A percentile compares a stretch with the other conserved stretches of the same genome.
Conservation (phyloP, 106 monocot genomes). For the Posidonia australis region DNA sequence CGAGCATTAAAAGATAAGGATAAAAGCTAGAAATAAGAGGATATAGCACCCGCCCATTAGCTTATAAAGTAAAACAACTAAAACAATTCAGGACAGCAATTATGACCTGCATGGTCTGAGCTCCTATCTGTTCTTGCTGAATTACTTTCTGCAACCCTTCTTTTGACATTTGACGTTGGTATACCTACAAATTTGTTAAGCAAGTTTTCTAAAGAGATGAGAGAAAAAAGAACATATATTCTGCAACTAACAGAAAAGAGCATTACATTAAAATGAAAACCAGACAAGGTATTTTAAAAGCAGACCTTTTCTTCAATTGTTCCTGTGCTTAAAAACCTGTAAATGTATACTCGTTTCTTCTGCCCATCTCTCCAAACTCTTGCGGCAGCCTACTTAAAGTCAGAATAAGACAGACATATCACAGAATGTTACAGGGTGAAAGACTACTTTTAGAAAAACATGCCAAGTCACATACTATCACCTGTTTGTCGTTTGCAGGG, state of each 20-base stretch:
- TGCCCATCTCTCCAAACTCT: constrained; percentile 99
- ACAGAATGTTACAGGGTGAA: not conserved
- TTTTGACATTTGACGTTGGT: constrained; percentile 99
- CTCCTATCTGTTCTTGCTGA: constrained; percentile 57
- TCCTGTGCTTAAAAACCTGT: constrained; percentile 88
- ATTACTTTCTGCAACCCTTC: constrained; percentile 99
- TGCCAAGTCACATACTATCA: constrained; percentile 4
- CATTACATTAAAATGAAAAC: not conserved
- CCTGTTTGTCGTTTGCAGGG: constrained; percentile 99
- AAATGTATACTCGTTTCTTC: constrained; percentile 92
- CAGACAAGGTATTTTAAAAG: not conserved
- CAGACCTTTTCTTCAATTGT: constrained; percentile 98
- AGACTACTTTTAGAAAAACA: not conserved
- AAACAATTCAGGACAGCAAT: not conserved
- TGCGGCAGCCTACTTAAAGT: constrained; percentile 69
- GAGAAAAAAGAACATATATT: not conserved
- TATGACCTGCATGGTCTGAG: constrained; percentile 33
- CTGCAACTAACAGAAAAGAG: not conserved
- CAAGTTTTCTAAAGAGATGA: not conserved
- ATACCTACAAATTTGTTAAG: constrained; percentile 41
- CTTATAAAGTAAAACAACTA: not conserved
- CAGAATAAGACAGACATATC: not conserved
- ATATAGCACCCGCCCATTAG: not conserved
- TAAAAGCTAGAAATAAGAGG: not conserved
- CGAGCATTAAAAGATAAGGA: not conserved